Percentiles rank a stretch among this genome's conserved stretches.
Conservation (phyloP, 164 flowering plant species). For the Aristolochia fimbriata region DNA sequence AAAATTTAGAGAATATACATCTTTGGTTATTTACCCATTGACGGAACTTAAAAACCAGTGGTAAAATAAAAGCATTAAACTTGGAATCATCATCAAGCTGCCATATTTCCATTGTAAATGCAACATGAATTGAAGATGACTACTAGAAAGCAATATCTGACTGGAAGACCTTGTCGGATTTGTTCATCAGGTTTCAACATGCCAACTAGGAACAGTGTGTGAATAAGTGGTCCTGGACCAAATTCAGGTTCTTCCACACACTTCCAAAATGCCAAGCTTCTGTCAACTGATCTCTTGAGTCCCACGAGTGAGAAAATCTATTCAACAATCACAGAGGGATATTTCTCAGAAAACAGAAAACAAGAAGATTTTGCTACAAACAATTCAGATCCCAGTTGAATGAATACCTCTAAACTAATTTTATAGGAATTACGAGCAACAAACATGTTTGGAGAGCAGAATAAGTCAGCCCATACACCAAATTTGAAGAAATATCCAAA, state of each 20-base stretch:
- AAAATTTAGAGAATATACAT: not conserved
- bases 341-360: not conserved
- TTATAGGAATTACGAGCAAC: too few species aligned
- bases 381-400: not conserved
- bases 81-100: not conserved
- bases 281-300: conserved; percentile 11
- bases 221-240: conserved; percentile 52
- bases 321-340: not conserved
- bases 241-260: conserved; percentile 69
- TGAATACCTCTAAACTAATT: too few species aligned
- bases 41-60: not conserved
- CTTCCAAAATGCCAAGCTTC: conserved; percentile 47
- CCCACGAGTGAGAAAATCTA: conserved; percentile 55
- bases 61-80: not conserved
- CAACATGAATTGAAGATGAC: not conserved
- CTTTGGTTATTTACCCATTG: not conserved
- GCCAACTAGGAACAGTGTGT: conserved; percentile 49
- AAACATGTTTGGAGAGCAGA: too few species aligned
- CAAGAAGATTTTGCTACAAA: not conserved
- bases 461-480: too few species aligned
- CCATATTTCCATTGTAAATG: not conserved
- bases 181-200: conserved; percentile 20
- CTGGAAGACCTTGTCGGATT: conserved; percentile 24
- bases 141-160: not conserved
- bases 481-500: too few species aligned